Base-by-base conservation (phyloP, 1,284 basidiomycete species). In the Ganoderma lucidum region DNA sequence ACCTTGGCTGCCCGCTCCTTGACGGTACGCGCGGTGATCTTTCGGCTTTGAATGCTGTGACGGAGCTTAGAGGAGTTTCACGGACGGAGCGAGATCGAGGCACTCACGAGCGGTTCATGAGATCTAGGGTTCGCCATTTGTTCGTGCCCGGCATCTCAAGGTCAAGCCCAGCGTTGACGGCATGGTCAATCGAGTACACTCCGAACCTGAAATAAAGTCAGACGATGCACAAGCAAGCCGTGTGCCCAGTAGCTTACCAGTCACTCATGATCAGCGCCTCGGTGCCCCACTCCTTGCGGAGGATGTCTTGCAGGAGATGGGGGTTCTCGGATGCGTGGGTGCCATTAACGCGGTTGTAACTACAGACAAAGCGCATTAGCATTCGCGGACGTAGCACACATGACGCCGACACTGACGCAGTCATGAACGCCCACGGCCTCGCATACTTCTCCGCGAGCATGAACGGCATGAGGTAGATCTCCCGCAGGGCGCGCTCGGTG, bases 111-210 rank as follows among this genome's bases (percentile, higher is more conserved):
- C 93, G 86, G 71, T 87, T 87, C 73, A 94, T 84, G 30, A 90
- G 84, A 70, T 91, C 88, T 37, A 89, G 82, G 0, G 86, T 86
- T 5, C 91, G 84, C 90, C 90, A 93, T 74, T 90, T 91, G 79
- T 90, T 90, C 17, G 81, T 83, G 2, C 91, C 90, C 0, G 92
- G 91, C 91, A 94, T 93, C 78, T 95, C 94, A 35, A 95, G 85
- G 76, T 95, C 93, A 37, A 95, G 82, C 0, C 91, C 91, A 12
- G 92, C 92, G 70, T 93, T 93, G 75, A 94, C 83, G 41, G 86
- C 83, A 51, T 85, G 83, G 70, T 89, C 87, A 39, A 92, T 84
- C 58, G 88, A 88, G 81, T 93, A 94, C 0, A 88, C 83, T 0
- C 93, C 93, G 67, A 88, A 90, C 89, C 88, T 88, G 67, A 63